Base-by-base conservation (phyloP, 352 stramenopile species). In the Phytophthora pluvialis region DNA sequence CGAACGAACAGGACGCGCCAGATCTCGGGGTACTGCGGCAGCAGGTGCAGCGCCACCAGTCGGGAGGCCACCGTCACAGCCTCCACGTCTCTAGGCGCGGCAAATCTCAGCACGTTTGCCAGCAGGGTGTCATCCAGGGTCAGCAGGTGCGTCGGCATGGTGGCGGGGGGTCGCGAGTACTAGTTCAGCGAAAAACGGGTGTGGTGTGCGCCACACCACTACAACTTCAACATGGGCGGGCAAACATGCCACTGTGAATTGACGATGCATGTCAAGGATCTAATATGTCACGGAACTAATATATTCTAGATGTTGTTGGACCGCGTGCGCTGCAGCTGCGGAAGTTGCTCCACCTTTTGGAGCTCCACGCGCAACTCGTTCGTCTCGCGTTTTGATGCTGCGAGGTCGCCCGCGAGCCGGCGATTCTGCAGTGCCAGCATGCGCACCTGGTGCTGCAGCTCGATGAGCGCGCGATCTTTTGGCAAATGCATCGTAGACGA, bases 371-470 rank as follows among this genome's bases (percentile, higher is more conserved):
- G 80, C 39, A 91, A 59, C 3, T 81, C 73, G 21, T 64, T 86
- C 52, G 77, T 75, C 47, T 90, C 73, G n/a, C 78, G 77, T 59
- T 81, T 73, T n/a, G 75, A 80, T 26, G 59, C 61, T 8, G 73
- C 72, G 3, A 93, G 64, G 35, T 90, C 75, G 10, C 74, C 67
- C 40, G 72, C 69, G 28, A 93, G 72, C 10, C 72, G 77, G 33
- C 75, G 72, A 62, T 93, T 93, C 54, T 93, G 84, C 38, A 81
- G 63, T 21, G 78, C 69, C 25, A 93, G 73, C 60, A 84, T 79
- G 15, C 82, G 73, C 54, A 91, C 71, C 31, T 91, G 80, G 28
- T 86, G 67, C 58, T 90, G 78, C 42, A 87, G 58, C 51, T 89
- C 77, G 46, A 69, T 49, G 29, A 83, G 46, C 16, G 81, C 71